Conservation (phyloP, 192 early-diverging fungal species). For the Coemansia aciculifera region DNA sequence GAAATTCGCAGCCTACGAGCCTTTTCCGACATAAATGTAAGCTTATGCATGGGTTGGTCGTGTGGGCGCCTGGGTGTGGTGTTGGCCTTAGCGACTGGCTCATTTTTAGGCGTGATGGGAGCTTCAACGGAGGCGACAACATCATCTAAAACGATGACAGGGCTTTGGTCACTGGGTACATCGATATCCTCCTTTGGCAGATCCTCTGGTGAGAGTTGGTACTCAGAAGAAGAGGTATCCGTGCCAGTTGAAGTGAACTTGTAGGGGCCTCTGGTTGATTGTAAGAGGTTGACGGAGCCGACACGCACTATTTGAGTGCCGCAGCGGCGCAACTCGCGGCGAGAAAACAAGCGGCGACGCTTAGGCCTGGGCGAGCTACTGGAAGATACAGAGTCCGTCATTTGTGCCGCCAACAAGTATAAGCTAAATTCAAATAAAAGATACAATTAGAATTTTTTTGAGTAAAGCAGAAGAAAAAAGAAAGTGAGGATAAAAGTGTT, state of each 20-base stretch:
- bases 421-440: not conserved
- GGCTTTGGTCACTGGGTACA: not conserved
- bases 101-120: not conserved
- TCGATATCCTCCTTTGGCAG: constrained; percentile 8
- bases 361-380: not conserved
- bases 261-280: constrained; percentile 28
- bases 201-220: not conserved
- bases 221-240: not conserved
- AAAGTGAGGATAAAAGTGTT: not conserved
- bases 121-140: not conserved
- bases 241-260: constrained; percentile 11
- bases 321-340: constrained; percentile 36
- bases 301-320: constrained; percentile 39
- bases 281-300: constrained; percentile 30
- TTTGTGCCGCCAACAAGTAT: not conserved
- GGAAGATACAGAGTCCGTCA: not conserved
- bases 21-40: constrained; percentile 22
- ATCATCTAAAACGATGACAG: not conserved
- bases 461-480: not conserved
- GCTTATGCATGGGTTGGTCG: constrained; percentile 10
- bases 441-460: not conserved
- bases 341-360: constrained; percentile 32
- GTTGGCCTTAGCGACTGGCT: not conserved
- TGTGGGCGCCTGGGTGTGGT: not conserved
- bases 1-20: constrained; percentile 24